Conservation (phyloP, 768 basidiomycete genomes). For the Mycena polygramma region DNA sequence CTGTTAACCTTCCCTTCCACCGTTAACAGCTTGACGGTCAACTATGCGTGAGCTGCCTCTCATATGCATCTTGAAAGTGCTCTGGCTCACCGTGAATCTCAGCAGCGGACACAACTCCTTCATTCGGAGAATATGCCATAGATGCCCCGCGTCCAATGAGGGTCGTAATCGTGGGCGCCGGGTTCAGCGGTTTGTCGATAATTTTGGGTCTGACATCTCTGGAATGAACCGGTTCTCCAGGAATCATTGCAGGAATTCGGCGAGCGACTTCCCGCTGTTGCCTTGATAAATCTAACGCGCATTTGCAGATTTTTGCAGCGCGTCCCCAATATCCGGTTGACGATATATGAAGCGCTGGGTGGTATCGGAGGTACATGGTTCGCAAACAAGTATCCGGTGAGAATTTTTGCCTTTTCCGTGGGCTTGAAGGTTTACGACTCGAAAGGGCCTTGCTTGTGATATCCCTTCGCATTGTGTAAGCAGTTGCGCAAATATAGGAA, state of each 20-base stretch:
- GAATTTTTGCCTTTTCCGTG: conserved; percentile 26
- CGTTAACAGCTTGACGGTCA: too few species aligned
- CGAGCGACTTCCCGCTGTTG: conserved; percentile 31
- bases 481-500: not conserved
- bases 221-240: conserved; percentile 33
- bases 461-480: conserved; percentile 67
- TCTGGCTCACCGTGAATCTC: not conserved
- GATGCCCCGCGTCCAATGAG: conserved; percentile 68
- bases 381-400: conserved; percentile 66
- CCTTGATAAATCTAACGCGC: not conserved
- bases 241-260: conserved; percentile 70
- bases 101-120: conserved; percentile 1
- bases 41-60: conserved; percentile 5
- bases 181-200: conserved; percentile 59
- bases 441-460: conserved; percentile 70
- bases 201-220: not conserved
- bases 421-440: not conserved
- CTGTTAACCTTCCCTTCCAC: too few species aligned
- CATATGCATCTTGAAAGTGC: too few species aligned
- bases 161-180: conserved; percentile 70
- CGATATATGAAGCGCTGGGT: conserved; percentile 71
- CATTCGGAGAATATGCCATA: conserved; percentile 46
- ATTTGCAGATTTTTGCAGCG: conserved; percentile 61
- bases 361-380: conserved; percentile 76
- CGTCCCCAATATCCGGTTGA: conserved; percentile 65